Percentiles rank a stretch among this genome's conserved stretches.
These are phyloP conservation scores for Clonostachys rosea DNA, from an alignment of 2,329 filamentous ascomycete species.

Conservation along the genomic window DNA sequence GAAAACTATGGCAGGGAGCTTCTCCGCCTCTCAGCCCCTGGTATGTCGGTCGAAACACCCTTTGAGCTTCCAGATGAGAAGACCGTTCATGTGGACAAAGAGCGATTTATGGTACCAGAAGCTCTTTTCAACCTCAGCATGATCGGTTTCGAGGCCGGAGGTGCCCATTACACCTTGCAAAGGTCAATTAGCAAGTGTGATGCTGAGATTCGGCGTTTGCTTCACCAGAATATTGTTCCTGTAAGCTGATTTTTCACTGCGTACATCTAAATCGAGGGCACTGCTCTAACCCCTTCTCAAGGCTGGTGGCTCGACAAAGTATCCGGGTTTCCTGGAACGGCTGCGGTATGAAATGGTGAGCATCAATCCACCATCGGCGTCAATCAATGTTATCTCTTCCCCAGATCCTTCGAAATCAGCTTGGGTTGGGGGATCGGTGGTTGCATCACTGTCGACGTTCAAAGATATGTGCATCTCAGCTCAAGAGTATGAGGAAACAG, in stretches of 20 bases:
- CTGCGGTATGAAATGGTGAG: slow-evolving; percentile 99
- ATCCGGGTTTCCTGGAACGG: slow-evolving; percentile 99
- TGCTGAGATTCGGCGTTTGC: slow-evolving; percentile 99
- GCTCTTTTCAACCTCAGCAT: slow-evolving; percentile 99
- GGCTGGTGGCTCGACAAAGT: slow-evolving; percentile 99
- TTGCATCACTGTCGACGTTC: slow-evolving; percentile 99
- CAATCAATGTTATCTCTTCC: slow-evolving; percentile 99
- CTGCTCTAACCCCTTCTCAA: slow-evolving; percentile 33
- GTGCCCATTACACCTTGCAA: slow-evolving; percentile 99
- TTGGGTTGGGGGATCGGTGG: slow-evolving; percentile 99
- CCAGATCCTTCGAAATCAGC: slow-evolving; percentile 99
- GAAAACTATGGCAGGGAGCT: slow-evolving; percentile 99
- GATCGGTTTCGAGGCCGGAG: slow-evolving; percentile 94
- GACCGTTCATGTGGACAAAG: slow-evolving; percentile 99
- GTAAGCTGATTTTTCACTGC: slow-evolving; percentile 51
- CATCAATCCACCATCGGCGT: slow-evolving; percentile 99
- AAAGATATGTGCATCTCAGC: slow-evolving; percentile 99
- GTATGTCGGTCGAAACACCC: slow-evolving; percentile 98
- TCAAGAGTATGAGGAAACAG: slow-evolving; percentile 99
- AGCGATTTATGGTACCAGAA: slow-evolving; percentile 99
- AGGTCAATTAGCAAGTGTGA: slow-evolving; percentile 99
- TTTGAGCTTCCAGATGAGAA: slow-evolving; percentile 99
- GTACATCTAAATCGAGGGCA: not conserved
- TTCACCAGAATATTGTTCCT: slow-evolving; percentile 99
- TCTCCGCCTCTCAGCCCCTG: slow-evolving; percentile 91